These are phyloP conservation scores for Calonectria henricotiae DNA, from an alignment of 2,329 filamentous ascomycete species.

Conservation along the genomic window DNA sequence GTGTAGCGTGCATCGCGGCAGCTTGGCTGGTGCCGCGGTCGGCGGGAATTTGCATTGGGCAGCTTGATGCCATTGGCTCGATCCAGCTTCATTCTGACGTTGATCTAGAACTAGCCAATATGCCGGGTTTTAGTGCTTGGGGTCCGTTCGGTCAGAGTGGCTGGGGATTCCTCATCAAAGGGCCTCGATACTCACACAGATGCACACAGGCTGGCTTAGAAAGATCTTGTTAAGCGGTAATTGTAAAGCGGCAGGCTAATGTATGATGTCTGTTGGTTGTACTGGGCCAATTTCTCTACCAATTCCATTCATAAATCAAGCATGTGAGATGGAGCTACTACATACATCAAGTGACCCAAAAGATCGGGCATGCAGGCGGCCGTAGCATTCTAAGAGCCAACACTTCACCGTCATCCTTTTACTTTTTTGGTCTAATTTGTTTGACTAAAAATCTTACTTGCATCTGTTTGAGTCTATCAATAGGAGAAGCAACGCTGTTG, in stretches of 20 bases:
- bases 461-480: no score
- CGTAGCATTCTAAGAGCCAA: not conserved
- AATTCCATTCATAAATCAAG: not conserved
- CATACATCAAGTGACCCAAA: not conserved
- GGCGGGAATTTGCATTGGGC: not conserved
- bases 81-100: not conserved
- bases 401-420: not conserved
- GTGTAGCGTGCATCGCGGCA: conserved; percentile 5
- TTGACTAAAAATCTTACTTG: no score
- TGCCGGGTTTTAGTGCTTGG: not conserved
- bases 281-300: not conserved
- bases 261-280: not conserved
- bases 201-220: not conserved
- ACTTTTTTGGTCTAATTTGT: no score
- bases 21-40: not conserved
- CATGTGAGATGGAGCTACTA: not conserved
- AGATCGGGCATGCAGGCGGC: not conserved
- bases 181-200: not conserved
- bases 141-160: no score
- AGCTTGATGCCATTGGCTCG: not conserved
- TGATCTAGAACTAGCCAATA: not conserved
- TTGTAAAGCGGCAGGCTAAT: not conserved
- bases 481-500: not conserved
- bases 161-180: not conserved
- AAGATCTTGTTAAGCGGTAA: not conserved